These are phyloP conservation scores for Fusarium albosuccineum DNA, from an alignment of 2,329 filamentous ascomycete genomes.

Conservation along the genomic window DNA sequence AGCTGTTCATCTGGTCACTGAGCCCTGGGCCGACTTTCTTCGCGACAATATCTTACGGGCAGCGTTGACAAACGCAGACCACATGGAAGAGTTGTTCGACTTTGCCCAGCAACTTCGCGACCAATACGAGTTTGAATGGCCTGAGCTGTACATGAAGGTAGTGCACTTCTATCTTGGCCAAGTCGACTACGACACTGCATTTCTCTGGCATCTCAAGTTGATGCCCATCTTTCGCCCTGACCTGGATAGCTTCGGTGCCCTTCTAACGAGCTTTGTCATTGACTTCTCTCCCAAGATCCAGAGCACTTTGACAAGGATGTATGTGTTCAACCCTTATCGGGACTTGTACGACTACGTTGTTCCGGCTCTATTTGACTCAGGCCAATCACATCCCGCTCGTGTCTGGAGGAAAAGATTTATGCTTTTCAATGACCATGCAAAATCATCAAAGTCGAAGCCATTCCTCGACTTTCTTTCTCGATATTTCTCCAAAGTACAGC, in stretches of 20 bases:
- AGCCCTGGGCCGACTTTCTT: slow-evolving; percentile 41
- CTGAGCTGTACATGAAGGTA: slow-evolving; percentile 62
- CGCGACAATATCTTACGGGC: slow-evolving; percentile 49
- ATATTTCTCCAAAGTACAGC: slow-evolving; percentile 58
- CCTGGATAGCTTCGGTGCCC: slow-evolving; percentile 55
- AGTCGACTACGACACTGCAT: slow-evolving; percentile 53
- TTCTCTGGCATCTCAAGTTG: slow-evolving; percentile 64
- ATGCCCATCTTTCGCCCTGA: slow-evolving; percentile 58
- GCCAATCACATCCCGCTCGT: slow-evolving; percentile 58
- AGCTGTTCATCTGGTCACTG: slow-evolving; percentile 37
- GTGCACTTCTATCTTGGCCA: slow-evolving; percentile 59
- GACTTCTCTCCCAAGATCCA: slow-evolving; percentile 55
- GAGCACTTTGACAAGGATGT: slow-evolving; percentile 59
- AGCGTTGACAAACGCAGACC: slow-evolving; percentile 43
- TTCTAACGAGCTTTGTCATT: slow-evolving; percentile 59
- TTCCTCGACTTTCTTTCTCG: slow-evolving; percentile 63
- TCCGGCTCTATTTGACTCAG: slow-evolving; percentile 64
- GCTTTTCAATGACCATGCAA: slow-evolving; percentile 58
- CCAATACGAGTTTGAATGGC: slow-evolving; percentile 59
- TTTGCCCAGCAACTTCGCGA: slow-evolving; percentile 52
- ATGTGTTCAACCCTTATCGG: slow-evolving; percentile 58
- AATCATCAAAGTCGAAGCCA: slow-evolving; percentile 55
- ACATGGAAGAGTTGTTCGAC: slow-evolving; percentile 45
- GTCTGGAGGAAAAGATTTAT: slow-evolving; percentile 62
- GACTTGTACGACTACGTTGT: slow-evolving; percentile 65